Percentiles rank a stretch among this genome's conserved stretches.
These are phyloP conservation scores for Metschnikowia continentalis DNA, from an alignment of 805 yeast species.

Conservation along the genomic window DNA sequence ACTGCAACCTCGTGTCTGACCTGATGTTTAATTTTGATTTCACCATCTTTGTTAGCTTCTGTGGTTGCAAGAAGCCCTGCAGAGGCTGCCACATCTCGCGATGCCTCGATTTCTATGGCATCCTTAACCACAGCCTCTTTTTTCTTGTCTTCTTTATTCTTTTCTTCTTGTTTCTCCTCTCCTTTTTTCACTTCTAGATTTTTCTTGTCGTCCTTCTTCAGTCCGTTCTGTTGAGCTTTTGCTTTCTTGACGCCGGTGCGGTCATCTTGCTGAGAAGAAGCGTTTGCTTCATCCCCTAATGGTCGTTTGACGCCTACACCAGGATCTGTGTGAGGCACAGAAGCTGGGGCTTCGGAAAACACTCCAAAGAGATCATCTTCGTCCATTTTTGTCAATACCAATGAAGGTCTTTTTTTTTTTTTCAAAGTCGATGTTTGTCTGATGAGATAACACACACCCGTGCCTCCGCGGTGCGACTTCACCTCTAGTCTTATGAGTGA, in stretches of 20 bases:
- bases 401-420: background rate
- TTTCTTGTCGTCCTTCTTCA: constrained; percentile 6
- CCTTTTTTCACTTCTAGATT: constrained; percentile 36
- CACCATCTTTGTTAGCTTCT: constrained; percentile 22
- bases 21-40: constrained; percentile 77
- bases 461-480: constrained; percentile 8
- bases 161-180: constrained; percentile 21
- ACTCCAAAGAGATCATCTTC: constrained; percentile 60
- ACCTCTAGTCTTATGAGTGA: background rate
- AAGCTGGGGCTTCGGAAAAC: constrained; percentile 52
- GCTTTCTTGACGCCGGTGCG: background rate
- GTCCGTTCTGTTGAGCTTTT: background rate
- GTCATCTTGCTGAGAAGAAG: background rate
- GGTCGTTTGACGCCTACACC: constrained; percentile 1
- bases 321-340: constrained; percentile 18
- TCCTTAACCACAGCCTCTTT: constrained; percentile 79
- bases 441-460: constrained; percentile 14
- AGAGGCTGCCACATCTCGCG: constrained; percentile 82
- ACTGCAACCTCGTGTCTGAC: constrained; percentile 97
- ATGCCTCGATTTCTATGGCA: constrained; percentile 82
- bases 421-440: background rate
- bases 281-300: background rate
- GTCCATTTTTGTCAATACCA: constrained; percentile 22
- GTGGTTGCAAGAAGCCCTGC: constrained; percentile 52
- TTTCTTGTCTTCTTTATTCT: constrained; percentile 24